Percentiles rank a stretch among this genome's conserved stretches.
phyloP scores from a whole-genome alignment of 1,139 yeast genomes.

The Geotrichum aggregatum region DNA sequence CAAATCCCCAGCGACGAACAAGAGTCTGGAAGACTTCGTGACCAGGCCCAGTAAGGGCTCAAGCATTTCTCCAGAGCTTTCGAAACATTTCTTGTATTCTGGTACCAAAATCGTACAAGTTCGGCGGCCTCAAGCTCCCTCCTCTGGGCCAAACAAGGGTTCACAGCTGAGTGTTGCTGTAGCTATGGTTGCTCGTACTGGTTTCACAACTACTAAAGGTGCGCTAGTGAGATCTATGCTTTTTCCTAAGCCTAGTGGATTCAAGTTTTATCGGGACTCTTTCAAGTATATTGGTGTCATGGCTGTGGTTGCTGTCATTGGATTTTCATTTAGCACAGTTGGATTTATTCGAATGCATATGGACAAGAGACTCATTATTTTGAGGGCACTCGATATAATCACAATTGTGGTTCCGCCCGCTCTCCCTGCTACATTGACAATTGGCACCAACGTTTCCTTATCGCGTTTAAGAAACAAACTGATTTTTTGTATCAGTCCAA shows the following conservation, averaged over 20 bases:
- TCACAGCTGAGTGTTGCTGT: conserved; percentile 56
- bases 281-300: conserved; percentile 93
- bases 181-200: conserved; percentile 85
- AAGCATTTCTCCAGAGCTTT: conserved; percentile 59
- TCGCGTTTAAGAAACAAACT: conserved; percentile 62
- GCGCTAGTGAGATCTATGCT: conserved; percentile 90
- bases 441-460: conserved; percentile 91
- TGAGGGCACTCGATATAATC: conserved; percentile 87
- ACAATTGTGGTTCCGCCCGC: conserved; percentile 99
- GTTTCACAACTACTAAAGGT: conserved; percentile 95
- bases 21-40: conserved; percentile 51
- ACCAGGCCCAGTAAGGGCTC: conserved; percentile 36
- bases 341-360: conserved; percentile 77
- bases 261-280: conserved; percentile 89
- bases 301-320: conserved; percentile 79
- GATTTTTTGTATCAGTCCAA: conserved; percentile 89
- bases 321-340: conserved; percentile 77
- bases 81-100: conserved; percentile 72
- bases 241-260: conserved; percentile 91
- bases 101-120: conserved; percentile 88
- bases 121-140: conserved; percentile 47
- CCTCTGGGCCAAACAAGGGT: conserved; percentile 29
- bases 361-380: conserved; percentile 61
- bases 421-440: conserved; percentile 91
- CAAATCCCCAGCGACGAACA: conserved; percentile 63